Evolutionary conservation across 2,329 filamentous ascomycete genomes (phyloP).

Genomic region (Pseudocercospora fuligena): DNA sequence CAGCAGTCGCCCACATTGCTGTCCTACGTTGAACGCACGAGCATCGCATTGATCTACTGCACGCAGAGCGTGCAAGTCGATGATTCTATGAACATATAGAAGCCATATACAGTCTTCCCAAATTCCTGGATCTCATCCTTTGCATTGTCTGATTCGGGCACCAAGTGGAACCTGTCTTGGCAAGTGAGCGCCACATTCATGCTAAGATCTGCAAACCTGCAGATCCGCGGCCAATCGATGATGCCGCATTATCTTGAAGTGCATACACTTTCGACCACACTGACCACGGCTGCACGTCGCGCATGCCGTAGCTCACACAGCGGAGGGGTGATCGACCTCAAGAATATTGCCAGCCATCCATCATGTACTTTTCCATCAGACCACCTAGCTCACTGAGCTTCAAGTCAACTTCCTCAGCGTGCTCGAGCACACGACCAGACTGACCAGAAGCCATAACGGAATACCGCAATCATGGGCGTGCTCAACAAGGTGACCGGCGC

Average conservation of each 20-base stretch:
- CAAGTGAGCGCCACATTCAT: neutral
- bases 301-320: slow-evolving; percentile 11
- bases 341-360: neutral
- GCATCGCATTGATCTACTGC: neutral
- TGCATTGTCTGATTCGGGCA: slow-evolving; percentile 2
- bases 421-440: neutral
- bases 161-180: neutral
- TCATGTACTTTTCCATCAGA: neutral
- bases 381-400: slow-evolving; percentile 8
- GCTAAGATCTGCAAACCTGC: slow-evolving; percentile 17
- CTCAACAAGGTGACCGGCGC: slow-evolving; percentile 30
- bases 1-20: neutral
- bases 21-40: neutral
- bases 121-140: neutral
- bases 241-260: neutral
- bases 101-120: neutral
- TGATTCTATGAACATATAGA: neutral
- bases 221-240: slow-evolving; percentile 11
- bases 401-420: neutral
- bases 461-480: slow-evolving; percentile 28
- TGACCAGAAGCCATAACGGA: neutral
- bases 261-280: slow-evolving; percentile 10
- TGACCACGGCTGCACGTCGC: neutral
- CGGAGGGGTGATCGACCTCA: slow-evolving; percentile 5
- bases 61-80: neutral